Percentiles rank a stretch among this genome's conserved stretches.
Evolutionary conservation across 306 rosid species (phyloP).

Genomic region (Citrullus mucosospermus): DNA sequence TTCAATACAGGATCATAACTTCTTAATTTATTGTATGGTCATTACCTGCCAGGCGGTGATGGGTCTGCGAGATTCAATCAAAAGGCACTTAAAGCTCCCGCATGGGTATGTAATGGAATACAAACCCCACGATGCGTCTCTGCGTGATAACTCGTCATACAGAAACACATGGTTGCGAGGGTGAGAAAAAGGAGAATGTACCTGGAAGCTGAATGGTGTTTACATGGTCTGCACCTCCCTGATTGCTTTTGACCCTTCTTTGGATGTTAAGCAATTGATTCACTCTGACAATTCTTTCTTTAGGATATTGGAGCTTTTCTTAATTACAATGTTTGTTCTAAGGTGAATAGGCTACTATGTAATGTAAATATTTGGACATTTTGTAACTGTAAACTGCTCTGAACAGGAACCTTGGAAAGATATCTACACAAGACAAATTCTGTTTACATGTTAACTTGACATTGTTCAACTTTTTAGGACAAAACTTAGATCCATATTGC

Average conservation of each 20-base stretch:
- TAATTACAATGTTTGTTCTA: background rate
- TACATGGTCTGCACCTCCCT: background rate
- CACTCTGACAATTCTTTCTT: background rate
- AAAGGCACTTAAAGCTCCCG: conserved; percentile 85
- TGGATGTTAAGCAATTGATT: background rate
- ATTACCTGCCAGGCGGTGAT: conserved; percentile 54
- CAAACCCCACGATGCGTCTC: conserved; percentile 85
- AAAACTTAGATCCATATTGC: background rate
- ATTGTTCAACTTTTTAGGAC: background rate
- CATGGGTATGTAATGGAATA: conserved; percentile 88
- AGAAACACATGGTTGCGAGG: conserved; percentile 98
- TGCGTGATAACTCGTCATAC: conserved; percentile 86
- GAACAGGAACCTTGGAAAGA: background rate
- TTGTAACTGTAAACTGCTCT: background rate
- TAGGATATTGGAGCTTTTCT: background rate
- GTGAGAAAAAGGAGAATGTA: conserved; percentile 7
- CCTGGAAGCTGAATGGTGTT: background rate
- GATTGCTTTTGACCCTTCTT: conserved; percentile 1
- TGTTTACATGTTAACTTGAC: conserved; percentile 2
- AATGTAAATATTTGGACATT: background rate
- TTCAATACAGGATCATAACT: background rate
- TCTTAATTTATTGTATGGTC: background rate
- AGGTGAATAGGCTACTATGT: background rate
- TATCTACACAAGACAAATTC: background rate
- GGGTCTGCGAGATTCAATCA: conserved; percentile 79